A percentile compares a stretch with the other conserved stretches of the same genome.
phyloP scores from a whole-genome alignment of 192 early-diverging fungal species.

The Phycomyces blakesleeanus region DNA sequence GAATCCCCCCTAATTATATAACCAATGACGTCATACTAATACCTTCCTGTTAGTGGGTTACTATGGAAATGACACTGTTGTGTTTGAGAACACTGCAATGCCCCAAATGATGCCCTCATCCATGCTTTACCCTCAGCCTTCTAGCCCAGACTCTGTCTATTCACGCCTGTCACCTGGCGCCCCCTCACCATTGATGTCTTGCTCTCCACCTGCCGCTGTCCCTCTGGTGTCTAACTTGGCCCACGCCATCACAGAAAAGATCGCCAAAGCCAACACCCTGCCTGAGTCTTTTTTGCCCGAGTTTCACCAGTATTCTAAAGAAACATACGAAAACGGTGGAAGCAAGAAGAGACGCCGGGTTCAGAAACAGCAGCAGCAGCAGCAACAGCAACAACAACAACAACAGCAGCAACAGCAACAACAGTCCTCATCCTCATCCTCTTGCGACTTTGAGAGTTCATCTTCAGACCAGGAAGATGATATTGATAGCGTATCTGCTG shows the following conservation, averaged over 20 bases:
- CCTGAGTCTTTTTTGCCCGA: conserved; percentile 35
- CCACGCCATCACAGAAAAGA: conserved; percentile 30
- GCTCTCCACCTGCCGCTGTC: background rate
- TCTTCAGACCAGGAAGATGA: conserved; percentile 21
- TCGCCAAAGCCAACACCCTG: conserved; percentile 34
- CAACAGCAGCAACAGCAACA: background rate
- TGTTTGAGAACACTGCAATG: too few species aligned
- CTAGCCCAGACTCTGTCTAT: conserved; percentile 25
- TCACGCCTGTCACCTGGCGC: conserved; percentile 22
- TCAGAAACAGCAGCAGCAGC: conserved; percentile 8
- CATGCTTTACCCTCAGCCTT: conserved; percentile 5
- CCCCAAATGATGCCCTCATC: too few species aligned
- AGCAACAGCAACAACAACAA: conserved; percentile 4
- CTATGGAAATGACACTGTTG: conserved; percentile 7
- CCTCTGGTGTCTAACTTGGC: conserved; percentile 14
- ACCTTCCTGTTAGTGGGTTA: conserved; percentile 13
- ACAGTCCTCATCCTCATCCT: background rate
- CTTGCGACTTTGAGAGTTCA: background rate
- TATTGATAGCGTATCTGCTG: conserved; percentile 27
- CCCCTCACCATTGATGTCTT: conserved; percentile 2
- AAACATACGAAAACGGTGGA: conserved; percentile 33
- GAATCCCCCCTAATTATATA: too few species aligned
- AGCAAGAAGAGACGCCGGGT: conserved; percentile 23
- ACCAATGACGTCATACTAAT: conserved; percentile 11
- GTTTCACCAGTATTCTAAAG: conserved; percentile 37